A percentile compares a stretch with the other conserved stretches of the same genome.
These are phyloP conservation scores for Aureobasidium zeae DNA, from an alignment of 2,329 filamentous ascomycete genomes.

Conservation along the genomic window DNA sequence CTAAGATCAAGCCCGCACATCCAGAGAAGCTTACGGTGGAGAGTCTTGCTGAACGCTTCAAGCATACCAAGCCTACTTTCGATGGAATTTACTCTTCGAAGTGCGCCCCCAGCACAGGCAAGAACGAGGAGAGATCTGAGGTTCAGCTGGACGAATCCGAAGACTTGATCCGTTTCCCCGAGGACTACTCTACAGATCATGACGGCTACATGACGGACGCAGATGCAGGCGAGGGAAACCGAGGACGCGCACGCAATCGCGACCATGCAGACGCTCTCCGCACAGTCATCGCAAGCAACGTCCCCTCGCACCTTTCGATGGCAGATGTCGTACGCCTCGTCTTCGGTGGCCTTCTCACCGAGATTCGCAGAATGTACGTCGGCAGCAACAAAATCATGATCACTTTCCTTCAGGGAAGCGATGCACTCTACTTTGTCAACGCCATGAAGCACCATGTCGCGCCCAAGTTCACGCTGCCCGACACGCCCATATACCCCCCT, in stretches of 20 bases:
- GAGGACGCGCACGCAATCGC: no score
- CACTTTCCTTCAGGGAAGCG: not conserved
- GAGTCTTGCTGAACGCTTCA: not conserved
- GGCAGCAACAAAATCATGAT: conserved; percentile 1
- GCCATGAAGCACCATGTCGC: not conserved
- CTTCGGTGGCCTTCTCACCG: not conserved
- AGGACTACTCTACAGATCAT: not conserved
- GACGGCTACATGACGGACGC: not conserved
- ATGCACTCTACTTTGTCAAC: not conserved
- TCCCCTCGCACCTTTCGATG: not conserved
- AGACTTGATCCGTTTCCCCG: not conserved
- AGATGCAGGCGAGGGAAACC: not conserved
- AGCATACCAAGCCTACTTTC: not conserved
- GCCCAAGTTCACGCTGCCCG: not conserved
- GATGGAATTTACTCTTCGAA: not conserved
- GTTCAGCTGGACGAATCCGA: not conserved
- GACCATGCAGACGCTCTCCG: not conserved
- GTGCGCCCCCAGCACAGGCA: not conserved
- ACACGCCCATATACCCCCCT: not conserved
- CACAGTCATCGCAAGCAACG: conserved; percentile 1
- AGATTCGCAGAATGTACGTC: not conserved
- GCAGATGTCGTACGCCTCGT: not conserved
- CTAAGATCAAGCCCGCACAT: not conserved
- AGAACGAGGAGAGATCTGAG: not conserved
- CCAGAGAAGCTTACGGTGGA: not conserved